Percentiles rank a stretch among this genome's conserved stretches.
Evolutionary conservation across 148 eudicot genomes (phyloP).

Genomic region (Salicornia ramosissima): DNA sequence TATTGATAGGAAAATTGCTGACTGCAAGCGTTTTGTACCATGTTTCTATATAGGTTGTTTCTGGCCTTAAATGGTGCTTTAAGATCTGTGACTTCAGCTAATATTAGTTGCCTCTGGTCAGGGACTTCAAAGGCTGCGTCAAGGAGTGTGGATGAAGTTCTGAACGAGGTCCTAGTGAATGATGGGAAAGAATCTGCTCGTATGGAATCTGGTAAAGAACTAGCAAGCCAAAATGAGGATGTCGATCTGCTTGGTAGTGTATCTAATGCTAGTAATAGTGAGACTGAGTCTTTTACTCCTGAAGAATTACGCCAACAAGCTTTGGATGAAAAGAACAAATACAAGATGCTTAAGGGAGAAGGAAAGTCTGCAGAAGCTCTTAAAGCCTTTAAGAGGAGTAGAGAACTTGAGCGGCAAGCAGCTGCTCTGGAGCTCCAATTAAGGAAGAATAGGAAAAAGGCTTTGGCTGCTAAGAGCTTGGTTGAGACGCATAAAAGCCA

Average conservation of each 20-base stretch:
- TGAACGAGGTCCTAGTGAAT: slow-evolving; percentile 50
- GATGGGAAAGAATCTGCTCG: slow-evolving; percentile 41
- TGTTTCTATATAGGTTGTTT: neutral
- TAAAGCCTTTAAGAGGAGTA: slow-evolving; percentile 74
- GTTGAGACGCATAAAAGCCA: slow-evolving; percentile 35
- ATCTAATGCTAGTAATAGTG: slow-evolving; percentile 30
- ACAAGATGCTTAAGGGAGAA: slow-evolving; percentile 67
- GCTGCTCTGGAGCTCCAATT: slow-evolving; percentile 61
- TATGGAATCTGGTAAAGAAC: slow-evolving; percentile 25
- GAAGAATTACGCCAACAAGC: slow-evolving; percentile 83
- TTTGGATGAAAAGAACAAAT: slow-evolving; percentile 66
- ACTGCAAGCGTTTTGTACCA: neutral
- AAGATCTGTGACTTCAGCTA: slow-evolving; percentile 16
- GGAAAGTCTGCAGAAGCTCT: slow-evolving; percentile 86
- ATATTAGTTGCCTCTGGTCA: slow-evolving; percentile 30
- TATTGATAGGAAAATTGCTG: neutral
- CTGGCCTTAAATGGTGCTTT: slow-evolving; percentile 1
- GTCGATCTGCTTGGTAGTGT: slow-evolving; percentile 31
- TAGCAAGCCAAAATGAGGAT: slow-evolving; percentile 30
- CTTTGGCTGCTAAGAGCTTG: slow-evolving; percentile 43
- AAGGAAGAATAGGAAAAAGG: slow-evolving; percentile 64
- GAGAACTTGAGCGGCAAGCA: slow-evolving; percentile 92
- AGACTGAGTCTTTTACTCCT: slow-evolving; percentile 46
- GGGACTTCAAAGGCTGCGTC: slow-evolving; percentile 57
- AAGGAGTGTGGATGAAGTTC: slow-evolving; percentile 55